Evolutionary conservation across 306 rosid genomes (phyloP).

Genomic region (Bauhinia variegata): DNA sequence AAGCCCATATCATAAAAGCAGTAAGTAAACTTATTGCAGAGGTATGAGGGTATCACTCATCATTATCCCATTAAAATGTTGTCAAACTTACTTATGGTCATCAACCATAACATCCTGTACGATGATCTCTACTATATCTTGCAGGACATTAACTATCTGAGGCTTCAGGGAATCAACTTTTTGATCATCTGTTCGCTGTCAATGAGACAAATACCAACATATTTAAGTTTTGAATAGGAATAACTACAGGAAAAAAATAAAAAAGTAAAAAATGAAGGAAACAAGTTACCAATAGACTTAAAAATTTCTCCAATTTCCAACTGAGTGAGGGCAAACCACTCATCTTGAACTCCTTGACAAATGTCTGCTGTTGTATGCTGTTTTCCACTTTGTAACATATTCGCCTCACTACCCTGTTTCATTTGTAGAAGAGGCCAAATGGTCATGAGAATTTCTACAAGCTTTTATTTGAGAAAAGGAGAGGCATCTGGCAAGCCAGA

Average conservation of each 20-base stretch:
- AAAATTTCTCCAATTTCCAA: conserved; percentile 84
- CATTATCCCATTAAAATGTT: conserved; percentile 20
- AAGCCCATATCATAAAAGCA: conserved; percentile 32
- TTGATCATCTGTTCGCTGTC: conserved; percentile 60
- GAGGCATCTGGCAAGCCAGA: too few relatives aligned
- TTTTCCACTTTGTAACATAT: conserved; percentile 51
- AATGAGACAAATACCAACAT: conserved; percentile 25
- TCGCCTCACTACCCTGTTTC: conserved; percentile 53
- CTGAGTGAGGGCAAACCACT: conserved; percentile 80
- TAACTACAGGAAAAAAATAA: not conserved
- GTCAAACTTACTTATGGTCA: conserved; percentile 63
- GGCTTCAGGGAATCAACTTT: conserved; percentile 38
- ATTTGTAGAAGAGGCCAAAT: conserved; percentile 36
- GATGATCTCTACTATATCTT: conserved; percentile 92
- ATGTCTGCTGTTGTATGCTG: conserved; percentile 36
- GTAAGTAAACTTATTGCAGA: conserved; percentile 17
- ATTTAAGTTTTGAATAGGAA: conserved; percentile 28
- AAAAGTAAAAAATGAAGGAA: conserved; percentile 17
- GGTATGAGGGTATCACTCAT: not conserved
- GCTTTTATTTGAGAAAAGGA: too few relatives aligned
- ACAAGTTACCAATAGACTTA: conserved; percentile 66
- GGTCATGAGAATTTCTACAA: conserved; percentile 7
- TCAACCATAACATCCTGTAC: conserved; percentile 81
- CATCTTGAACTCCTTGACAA: conserved; percentile 73
- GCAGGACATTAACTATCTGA: conserved; percentile 85